Evolutionary conservation across 2,329 filamentous ascomycete genomes (phyloP).

Genomic region (Emergomyces pasteurianus): DNA sequence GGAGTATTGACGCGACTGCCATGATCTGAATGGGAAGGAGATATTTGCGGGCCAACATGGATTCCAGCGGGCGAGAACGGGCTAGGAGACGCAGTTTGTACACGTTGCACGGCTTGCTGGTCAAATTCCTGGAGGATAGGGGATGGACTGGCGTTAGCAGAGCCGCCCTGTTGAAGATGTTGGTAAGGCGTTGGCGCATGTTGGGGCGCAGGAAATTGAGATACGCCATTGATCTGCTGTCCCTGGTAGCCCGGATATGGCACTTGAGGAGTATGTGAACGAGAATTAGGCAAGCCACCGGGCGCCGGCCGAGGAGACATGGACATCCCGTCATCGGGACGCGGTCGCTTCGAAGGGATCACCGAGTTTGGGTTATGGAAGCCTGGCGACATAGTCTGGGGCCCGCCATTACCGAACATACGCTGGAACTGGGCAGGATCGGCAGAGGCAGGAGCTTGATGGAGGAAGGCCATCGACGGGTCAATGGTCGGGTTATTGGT

Average conservation of each 20-base stretch:
- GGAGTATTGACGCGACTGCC: constrained; percentile 54
- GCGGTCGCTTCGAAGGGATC: constrained; percentile 78
- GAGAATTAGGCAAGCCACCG: constrained; percentile 64
- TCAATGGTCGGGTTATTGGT: constrained; percentile 31
- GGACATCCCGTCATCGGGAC: constrained; percentile 73
- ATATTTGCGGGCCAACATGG: constrained; percentile 60
- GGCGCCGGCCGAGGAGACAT: constrained; percentile 69
- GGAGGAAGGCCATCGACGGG: constrained; percentile 37
- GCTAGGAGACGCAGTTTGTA: constrained; percentile 85
- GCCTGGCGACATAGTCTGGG: constrained; percentile 70
- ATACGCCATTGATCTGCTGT: constrained; percentile 45
- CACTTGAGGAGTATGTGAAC: constrained; percentile 81
- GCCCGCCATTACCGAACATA: constrained; percentile 65
- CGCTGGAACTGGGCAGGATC: constrained; percentile 44
- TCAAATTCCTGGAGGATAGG: constrained; percentile 72
- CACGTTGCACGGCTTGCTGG: constrained; percentile 58
- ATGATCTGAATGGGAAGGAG: constrained; percentile 65
- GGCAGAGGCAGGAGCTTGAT: constrained; percentile 34
- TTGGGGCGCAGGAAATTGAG: constrained; percentile 47
- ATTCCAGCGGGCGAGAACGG: constrained; percentile 70
- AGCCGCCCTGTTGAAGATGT: constrained; percentile 70
- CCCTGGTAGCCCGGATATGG: constrained; percentile 60
- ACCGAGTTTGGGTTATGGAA: constrained; percentile 70
- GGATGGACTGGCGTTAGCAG: constrained; percentile 77
- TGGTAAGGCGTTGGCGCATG: constrained; percentile 59